Evolutionary conservation across 2,329 filamentous ascomycete genomes (phyloP), one percentile per base, ranked within the genome.

Genomic region (Pyrenochaeta sp.): DNA sequence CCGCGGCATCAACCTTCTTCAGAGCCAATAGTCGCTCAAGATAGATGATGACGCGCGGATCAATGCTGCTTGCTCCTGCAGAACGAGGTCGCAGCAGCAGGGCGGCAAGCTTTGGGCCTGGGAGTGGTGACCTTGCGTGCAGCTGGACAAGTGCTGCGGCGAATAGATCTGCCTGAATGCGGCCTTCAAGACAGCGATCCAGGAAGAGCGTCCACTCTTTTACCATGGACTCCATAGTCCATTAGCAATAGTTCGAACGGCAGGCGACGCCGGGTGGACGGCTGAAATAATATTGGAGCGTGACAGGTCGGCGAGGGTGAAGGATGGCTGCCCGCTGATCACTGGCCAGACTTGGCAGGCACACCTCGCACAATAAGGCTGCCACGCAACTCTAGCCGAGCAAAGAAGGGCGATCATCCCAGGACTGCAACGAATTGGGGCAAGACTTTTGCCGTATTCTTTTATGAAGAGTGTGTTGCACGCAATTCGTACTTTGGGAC

Each of bases 31-130:
- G 54, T 27, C 67, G 65, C 56, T 77, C 75, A 23, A 71, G 53
- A 50, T 75, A 76, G 46, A 72, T 50, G 45, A 73, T 46, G 17
- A 74, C 61, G 9, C 73, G 67, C 14, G 73, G 73, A 56, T 78
- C 76, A 32, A 74, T 54, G 29, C 53, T 72, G 50, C 20, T 67
- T 10, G 62, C 50, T 15, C 55, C 47, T n/a, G 69, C 49, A 47
- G 57, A 56, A 32, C 68, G 70, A 12, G 73, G 74, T 31, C 60
- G 68, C 11, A 78, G 55, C 5, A 77, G 49, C 35, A 76, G 59
- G 6, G 65, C 65, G 36, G 74, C 71, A 49, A 78, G 64, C 56
- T 72, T 73, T 23, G 54, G 56, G 45, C 74, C 73, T n/a, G 69
- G 63, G 14, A 76, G 63, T 31, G 73, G 75, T 23, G 67, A 71